Evolutionary conservation across 2,329 filamentous ascomycete species (phyloP).

Genomic region (Sporothrix luriei): DNA sequence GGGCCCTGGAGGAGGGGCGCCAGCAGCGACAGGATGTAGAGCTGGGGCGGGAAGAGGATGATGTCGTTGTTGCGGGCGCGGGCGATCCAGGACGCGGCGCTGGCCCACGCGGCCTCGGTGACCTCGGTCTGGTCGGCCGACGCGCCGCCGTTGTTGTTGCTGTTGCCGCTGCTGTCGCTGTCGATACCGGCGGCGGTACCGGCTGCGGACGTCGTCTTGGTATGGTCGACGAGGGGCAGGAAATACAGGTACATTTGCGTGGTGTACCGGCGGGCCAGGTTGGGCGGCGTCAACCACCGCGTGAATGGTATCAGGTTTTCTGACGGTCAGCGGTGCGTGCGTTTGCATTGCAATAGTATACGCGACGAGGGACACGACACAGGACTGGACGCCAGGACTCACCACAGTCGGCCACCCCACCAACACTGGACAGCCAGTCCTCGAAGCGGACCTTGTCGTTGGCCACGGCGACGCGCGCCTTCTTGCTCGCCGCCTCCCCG

Average conservation of each 20-base stretch:
- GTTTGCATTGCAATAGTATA: background rate
- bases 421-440: slow-evolving; percentile 62
- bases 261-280: slow-evolving; percentile 75
- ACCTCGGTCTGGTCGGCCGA: slow-evolving; percentile 65
- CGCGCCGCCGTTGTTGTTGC: slow-evolving; percentile 61
- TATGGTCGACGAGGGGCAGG: slow-evolving; percentile 61
- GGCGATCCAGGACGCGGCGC: slow-evolving; percentile 68
- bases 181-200: slow-evolving; percentile 46
- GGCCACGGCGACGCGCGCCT: slow-evolving; percentile 70
- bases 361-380: background rate
- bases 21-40: slow-evolving; percentile 68
- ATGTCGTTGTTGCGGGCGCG: slow-evolving; percentile 66
- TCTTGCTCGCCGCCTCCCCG: slow-evolving; percentile 60
- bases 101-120: slow-evolving; percentile 65
- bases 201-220: slow-evolving; percentile 42
- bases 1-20: slow-evolving; percentile 52
- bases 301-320: slow-evolving; percentile 79
- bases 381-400: slow-evolving; percentile 36
- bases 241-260: slow-evolving; percentile 98
- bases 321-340: background rate
- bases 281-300: slow-evolving; percentile 82
- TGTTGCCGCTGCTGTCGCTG: slow-evolving; percentile 56
- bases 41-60: slow-evolving; percentile 88
- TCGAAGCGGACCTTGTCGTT: slow-evolving; percentile 64
- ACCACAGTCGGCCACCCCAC: slow-evolving; percentile 68